Percentiles rank a stretch among this genome's conserved stretches.
Evolutionary conservation across 176 grass and related monocot species (phyloP).

Genomic region (Lolium rigidum): DNA sequence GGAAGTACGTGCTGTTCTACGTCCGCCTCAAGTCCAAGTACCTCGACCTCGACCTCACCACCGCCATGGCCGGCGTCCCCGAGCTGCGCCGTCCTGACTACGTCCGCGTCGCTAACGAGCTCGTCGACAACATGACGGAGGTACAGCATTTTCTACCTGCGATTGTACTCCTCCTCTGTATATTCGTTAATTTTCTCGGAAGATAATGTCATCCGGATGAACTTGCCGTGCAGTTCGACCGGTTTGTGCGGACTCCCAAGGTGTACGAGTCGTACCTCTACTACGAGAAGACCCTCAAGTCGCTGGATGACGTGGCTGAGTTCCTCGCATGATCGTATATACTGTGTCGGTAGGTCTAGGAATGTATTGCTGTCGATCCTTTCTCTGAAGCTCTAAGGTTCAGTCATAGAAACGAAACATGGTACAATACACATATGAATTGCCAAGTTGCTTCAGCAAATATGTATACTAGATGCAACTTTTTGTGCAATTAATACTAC

Average conservation of each 20-base stretch:
- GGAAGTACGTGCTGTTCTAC: constrained; percentile 93
- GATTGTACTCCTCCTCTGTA: too few species aligned
- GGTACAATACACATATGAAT: background rate
- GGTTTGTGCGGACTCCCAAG: constrained; percentile 76
- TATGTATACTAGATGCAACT: background rate
- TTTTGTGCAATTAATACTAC: background rate
- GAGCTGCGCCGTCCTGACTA: constrained; percentile 61
- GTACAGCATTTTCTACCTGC: constrained; percentile 16
- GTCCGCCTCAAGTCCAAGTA: constrained; percentile 81
- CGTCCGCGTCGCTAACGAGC: constrained; percentile 78
- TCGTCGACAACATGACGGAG: constrained; percentile 92
- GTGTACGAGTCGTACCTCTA: constrained; percentile 92
- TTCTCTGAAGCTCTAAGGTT: background rate
- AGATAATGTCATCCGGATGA: background rate
- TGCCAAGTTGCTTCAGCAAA: constrained; percentile 1
- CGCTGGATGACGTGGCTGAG: constrained; percentile 70
- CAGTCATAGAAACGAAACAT: background rate
- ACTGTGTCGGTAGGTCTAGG: background rate
- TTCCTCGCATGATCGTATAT: constrained; percentile 61
- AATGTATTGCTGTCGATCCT: background rate
- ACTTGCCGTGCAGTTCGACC: constrained; percentile 61
- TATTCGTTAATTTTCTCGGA: background rate
- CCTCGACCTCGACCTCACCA: constrained; percentile 87
- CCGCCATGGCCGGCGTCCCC: constrained; percentile 69
- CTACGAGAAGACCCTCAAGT: constrained; percentile 94